Conservation (phyloP, 495 filamentous ascomycete species). For the Xylaria nigripes region DNA sequence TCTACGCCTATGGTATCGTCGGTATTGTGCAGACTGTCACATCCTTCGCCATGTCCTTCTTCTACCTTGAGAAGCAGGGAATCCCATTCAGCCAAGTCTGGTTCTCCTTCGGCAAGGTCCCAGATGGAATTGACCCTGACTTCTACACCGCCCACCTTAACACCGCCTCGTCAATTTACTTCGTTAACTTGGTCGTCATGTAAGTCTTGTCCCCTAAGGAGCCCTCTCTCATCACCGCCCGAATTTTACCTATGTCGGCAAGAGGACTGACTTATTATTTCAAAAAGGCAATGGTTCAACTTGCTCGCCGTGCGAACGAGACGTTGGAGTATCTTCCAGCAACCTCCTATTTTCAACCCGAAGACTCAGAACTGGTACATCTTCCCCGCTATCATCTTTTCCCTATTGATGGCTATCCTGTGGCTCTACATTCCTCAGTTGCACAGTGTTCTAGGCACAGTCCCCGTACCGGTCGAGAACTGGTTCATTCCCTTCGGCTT, state of each 20-base stretch:
- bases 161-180: constrained; percentile 59
- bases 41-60: constrained; percentile 59
- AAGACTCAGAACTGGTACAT: constrained; percentile 52
- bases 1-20: constrained; percentile 56
- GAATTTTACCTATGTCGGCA: no score
- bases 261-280: neutral
- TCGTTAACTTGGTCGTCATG: constrained; percentile 66
- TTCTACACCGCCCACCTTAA: constrained; percentile 43
- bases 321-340: constrained; percentile 57
- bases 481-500: constrained; percentile 60
- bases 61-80: constrained; percentile 52
- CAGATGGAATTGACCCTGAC: constrained; percentile 37
- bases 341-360: constrained; percentile 52
- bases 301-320: constrained; percentile 55
- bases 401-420: constrained; percentile 53
- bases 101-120: constrained; percentile 50
- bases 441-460: constrained; percentile 46
- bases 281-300: constrained; percentile 59
- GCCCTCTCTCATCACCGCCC: neutral
- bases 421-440: constrained; percentile 54
- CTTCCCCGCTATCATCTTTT: constrained; percentile 56
- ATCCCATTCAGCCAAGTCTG: constrained; percentile 49
- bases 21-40: constrained; percentile 51
- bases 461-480: constrained; percentile 51
- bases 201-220: constrained; percentile 17